phyloP scores from a whole-genome alignment of 163 green algal genomes.

The Volvox carteri region DNA sequence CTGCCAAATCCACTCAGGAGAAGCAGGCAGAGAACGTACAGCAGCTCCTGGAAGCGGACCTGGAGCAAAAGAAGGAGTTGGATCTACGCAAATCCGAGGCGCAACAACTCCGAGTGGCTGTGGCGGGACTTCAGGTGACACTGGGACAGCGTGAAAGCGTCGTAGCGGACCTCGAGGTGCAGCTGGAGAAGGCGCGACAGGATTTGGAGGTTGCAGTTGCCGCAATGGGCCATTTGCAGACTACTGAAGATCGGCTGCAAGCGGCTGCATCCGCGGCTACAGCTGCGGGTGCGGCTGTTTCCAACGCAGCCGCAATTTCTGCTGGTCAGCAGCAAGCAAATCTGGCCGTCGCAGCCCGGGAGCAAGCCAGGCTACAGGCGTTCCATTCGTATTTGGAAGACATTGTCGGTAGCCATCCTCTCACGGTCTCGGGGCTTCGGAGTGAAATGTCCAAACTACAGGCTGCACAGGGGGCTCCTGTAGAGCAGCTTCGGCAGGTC shows the following conservation, averaged over 20 bases:
- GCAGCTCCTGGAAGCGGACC: not conserved
- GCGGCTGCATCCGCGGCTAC: not conserved
- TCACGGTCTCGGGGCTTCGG: not conserved
- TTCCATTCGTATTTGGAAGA: constrained; percentile 45
- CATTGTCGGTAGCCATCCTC: not conserved
- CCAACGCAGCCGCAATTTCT: not conserved
- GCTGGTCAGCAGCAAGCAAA: not conserved
- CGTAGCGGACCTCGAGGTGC: not conserved
- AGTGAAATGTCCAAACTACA: constrained; percentile 10
- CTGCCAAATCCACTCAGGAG: not conserved
- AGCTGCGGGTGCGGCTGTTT: not conserved
- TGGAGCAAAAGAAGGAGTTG: constrained; percentile 5
- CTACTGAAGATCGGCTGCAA: not conserved
- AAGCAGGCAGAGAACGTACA: not conserved
- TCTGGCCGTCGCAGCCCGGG: not conserved
- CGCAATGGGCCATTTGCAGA: not conserved
- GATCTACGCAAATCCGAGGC: not conserved
- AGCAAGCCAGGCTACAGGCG: constrained; percentile 22
- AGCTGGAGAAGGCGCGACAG: not conserved
- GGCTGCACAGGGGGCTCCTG: not conserved
- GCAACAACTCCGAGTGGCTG: not conserved
- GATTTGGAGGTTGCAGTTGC: not conserved
- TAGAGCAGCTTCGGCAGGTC: not conserved
- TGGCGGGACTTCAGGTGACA: not conserved
- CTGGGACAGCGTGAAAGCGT: not conserved